A percentile compares a stretch with the other conserved stretches of the same genome.
Evolutionary conservation across 2,329 filamentous ascomycete genomes (phyloP).

Genomic region (Fusarium equiseti): DNA sequence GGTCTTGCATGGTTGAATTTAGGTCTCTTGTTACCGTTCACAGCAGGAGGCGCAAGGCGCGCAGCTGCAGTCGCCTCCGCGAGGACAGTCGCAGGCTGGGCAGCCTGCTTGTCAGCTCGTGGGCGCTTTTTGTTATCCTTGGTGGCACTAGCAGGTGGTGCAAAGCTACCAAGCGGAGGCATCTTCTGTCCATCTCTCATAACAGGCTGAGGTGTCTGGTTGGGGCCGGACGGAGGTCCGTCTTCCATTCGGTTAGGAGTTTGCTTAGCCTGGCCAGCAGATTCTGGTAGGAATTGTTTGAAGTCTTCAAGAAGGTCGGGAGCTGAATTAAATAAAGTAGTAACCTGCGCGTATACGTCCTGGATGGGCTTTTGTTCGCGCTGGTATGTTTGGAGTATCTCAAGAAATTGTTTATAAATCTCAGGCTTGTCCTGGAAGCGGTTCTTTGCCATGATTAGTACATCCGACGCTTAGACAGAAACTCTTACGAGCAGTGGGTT

Average conservation of each 20-base stretch:
- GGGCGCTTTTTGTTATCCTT: slow-evolving; percentile 94
- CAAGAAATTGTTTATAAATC: slow-evolving; percentile 99
- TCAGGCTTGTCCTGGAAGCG: slow-evolving; percentile 96
- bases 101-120: slow-evolving; percentile 67
- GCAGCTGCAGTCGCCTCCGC: slow-evolving; percentile 57
- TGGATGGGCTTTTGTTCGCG: slow-evolving; percentile 98
- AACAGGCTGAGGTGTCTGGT: slow-evolving; percentile 67
- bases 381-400: slow-evolving; percentile 98
- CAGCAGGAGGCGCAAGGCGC: slow-evolving; percentile 49
- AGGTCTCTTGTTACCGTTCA: slow-evolving; percentile 70
- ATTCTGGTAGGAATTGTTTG: slow-evolving; percentile 97
- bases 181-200: slow-evolving; percentile 77
- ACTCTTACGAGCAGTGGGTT: slow-evolving; percentile 42
- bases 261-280: slow-evolving; percentile 67
- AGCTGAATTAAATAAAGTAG: slow-evolving; percentile 90
- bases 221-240: slow-evolving; percentile 56
- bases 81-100: slow-evolving; percentile 60
- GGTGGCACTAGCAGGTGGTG: slow-evolving; percentile 80
- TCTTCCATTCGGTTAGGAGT: slow-evolving; percentile 71
- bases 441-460: slow-evolving; percentile 70
- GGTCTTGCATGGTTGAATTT: slow-evolving; percentile 80
- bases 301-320: slow-evolving; percentile 97
- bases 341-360: slow-evolving; percentile 97
- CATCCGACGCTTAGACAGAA: slow-evolving; percentile 8
- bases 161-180: slow-evolving; percentile 95